These are phyloP conservation scores for Pulveroboletus frians DNA, from an alignment of 768 basidiomycete genomes.

Conservation along the genomic window DNA sequence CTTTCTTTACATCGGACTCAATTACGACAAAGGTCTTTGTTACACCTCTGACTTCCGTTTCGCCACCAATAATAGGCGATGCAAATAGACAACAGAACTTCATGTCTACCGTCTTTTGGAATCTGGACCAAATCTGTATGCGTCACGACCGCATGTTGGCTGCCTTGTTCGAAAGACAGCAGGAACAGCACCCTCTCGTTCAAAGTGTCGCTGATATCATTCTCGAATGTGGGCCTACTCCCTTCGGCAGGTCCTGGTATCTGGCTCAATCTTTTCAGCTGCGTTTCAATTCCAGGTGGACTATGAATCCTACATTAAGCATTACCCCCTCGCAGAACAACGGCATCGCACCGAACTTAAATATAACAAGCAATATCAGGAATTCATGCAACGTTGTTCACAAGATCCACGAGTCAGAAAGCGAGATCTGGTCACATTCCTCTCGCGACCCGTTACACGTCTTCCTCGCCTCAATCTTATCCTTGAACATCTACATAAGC, in stretches of 20 bases:
- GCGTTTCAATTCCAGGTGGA: constrained; percentile 47
- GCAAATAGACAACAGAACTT: constrained; percentile 56
- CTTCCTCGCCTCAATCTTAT: constrained; percentile 75
- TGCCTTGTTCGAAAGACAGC: constrained; percentile 73
- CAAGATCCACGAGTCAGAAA: constrained; percentile 63
- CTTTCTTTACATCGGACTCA: constrained; percentile 1
- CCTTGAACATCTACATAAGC: constrained; percentile 62
- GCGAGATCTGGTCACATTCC: constrained; percentile 74
- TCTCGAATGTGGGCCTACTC: constrained; percentile 56
- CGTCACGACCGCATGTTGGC: constrained; percentile 67
- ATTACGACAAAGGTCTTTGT: constrained; percentile 58
- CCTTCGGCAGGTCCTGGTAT: constrained; percentile 4
- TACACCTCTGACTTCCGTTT: constrained; percentile 51
- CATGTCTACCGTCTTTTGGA: constrained; percentile 78
- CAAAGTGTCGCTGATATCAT: constrained; percentile 82
- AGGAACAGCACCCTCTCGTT: constrained; percentile 80
- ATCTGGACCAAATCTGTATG: constrained; percentile 60
- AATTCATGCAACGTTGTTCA: constrained; percentile 58
- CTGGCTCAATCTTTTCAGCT: constrained; percentile 24
- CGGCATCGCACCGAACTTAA: constrained; percentile 72
- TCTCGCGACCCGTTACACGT: constrained; percentile 85
- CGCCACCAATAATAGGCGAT: constrained; percentile 60
- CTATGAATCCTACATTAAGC: constrained; percentile 82
- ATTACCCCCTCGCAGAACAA: constrained; percentile 84
- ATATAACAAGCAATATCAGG: constrained; percentile 59